Base-by-base conservation (phyloP, 495 filamentous ascomycete species). In the Podospora anserina region DNA sequence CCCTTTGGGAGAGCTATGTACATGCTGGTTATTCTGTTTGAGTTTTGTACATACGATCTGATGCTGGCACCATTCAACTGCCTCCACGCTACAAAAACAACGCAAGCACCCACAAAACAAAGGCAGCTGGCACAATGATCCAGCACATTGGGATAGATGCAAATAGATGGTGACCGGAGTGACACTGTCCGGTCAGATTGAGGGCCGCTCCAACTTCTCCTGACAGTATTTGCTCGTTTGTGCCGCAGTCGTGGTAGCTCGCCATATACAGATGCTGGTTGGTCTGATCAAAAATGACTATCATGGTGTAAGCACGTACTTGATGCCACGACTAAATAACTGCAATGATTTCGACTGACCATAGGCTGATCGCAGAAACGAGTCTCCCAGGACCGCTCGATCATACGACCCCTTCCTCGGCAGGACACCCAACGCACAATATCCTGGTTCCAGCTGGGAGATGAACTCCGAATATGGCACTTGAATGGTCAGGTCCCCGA, bases 311-410 rank as follows among this genome's bases (percentile, higher is more conserved):
- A 49, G 39, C 13, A 11, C 15, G 39, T 11, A 49, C 39, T 44
- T 3, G 13, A 19, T 39, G 13, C 34, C 16, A 39, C 20, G 20
- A 5, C 19, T 4, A 32, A n/a, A 23, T 2, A 11, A n/a, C 32
- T 1, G 5, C 1, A n/a, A 49, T 7, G 49, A 18, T 32, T 3
- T 28, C 0, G 3, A 19, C 61, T 44, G 1, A 63, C 73, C 96
- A 97, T 4, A 92, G 91, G 66, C 88, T 90, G 69, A 63, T 5
- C 94, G 88, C 28, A 97, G 82, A 82, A 97, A 96, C 0, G 93
- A 96, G 76, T 97, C 94, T 5, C 94, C 94, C 34, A 97, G 82
- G 4, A 96, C 85, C 27, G 82, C 67, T 13, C 63, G 76, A 57
- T 84, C 83, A 23, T 83, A 74, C 5, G 84, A 85, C 32, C 34